phyloP scores from a whole-genome alignment of 75 land plant genomes.

The Pinus tabuliformis region DNA sequence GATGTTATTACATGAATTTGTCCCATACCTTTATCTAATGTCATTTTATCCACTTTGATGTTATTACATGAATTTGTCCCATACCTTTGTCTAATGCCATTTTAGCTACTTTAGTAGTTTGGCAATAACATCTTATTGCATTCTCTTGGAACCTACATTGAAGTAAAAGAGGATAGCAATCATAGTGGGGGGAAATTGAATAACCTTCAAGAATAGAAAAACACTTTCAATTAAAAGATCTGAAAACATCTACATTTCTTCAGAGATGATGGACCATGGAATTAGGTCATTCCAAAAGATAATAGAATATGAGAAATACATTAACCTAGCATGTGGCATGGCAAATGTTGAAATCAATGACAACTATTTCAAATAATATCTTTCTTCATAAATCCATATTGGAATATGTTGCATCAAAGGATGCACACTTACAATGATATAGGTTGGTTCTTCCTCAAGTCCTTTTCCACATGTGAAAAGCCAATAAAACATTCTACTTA shows the following conservation, averaged over 20 bases:
- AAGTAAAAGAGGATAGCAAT: not conserved
- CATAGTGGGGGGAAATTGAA: not conserved
- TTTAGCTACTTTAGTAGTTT: constrained; percentile 79
- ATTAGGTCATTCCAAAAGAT: too few species aligned
- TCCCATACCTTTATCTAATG: constrained; percentile 70
- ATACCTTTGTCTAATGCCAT: constrained; percentile 82
- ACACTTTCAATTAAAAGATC: too few species aligned
- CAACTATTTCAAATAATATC: constrained; percentile 93
- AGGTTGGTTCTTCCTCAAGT: constrained; percentile 83
- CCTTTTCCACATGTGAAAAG: constrained; percentile 61
- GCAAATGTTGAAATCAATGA: constrained; percentile 93
- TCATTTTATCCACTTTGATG: constrained; percentile 77
- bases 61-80: constrained; percentile 6
- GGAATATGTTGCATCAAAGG: constrained; percentile 99
- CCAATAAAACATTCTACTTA: too few species aligned
- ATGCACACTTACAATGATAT: constrained; percentile 97
- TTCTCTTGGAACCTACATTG: constrained; percentile 88
- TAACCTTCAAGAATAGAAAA: too few species aligned
- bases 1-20: not conserved
- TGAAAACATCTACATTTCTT: too few species aligned
- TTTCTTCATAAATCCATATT: constrained; percentile 72
- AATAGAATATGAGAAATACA: not conserved
- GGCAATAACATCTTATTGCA: constrained; percentile 93
- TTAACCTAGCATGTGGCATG: constrained; percentile 90
- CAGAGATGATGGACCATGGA: too few species aligned